Evolutionary conservation across 1,139 yeast species (phyloP).

Genomic region (Pneumocystis wakefieldiae): DNA sequence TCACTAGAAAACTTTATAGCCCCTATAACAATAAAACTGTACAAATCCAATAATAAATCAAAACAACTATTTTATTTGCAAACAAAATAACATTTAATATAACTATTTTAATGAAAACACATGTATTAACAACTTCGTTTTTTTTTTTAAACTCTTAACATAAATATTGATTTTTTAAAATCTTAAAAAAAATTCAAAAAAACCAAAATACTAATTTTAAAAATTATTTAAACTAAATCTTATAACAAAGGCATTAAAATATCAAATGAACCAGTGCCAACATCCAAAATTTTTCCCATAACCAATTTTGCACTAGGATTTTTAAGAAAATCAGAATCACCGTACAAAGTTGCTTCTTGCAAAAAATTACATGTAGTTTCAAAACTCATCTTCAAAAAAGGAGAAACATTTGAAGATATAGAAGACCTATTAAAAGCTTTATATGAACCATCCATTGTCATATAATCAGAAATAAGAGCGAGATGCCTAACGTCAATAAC

Average conservation of each 20-base stretch:
- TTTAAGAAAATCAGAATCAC: constrained; percentile 75
- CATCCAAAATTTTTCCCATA: constrained; percentile 75
- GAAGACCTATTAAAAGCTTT: constrained; percentile 97
- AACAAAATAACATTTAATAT: too few relatives aligned
- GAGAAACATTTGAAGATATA: constrained; percentile 85
- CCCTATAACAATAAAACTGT: too few relatives aligned
- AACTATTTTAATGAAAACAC: too few relatives aligned
- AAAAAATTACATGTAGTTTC: constrained; percentile 97
- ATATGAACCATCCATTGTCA: constrained; percentile 97
- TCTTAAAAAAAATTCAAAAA: too few relatives aligned
- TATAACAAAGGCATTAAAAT: constrained; percentile 36
- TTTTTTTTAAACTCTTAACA: too few relatives aligned
- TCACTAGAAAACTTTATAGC: too few relatives aligned
- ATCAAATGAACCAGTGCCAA: constrained; percentile 95
- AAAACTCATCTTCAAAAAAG: constrained; percentile 97
- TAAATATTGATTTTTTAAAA: too few relatives aligned
- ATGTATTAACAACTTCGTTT: too few relatives aligned
- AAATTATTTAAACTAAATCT: neutral
- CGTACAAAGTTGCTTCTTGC: constrained; percentile 88
- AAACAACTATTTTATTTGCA: too few relatives aligned
- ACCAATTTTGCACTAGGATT: constrained; percentile 94
- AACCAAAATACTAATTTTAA: too few relatives aligned
- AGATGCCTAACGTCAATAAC: constrained; percentile 85
- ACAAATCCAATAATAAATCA: too few relatives aligned
- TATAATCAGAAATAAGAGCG: constrained; percentile 94